A percentile compares a stretch with the other conserved stretches of the same genome.
phyloP scores from a whole-genome alignment of 176 grass and related monocot genomes.

The Otatea glauca region DNA sequence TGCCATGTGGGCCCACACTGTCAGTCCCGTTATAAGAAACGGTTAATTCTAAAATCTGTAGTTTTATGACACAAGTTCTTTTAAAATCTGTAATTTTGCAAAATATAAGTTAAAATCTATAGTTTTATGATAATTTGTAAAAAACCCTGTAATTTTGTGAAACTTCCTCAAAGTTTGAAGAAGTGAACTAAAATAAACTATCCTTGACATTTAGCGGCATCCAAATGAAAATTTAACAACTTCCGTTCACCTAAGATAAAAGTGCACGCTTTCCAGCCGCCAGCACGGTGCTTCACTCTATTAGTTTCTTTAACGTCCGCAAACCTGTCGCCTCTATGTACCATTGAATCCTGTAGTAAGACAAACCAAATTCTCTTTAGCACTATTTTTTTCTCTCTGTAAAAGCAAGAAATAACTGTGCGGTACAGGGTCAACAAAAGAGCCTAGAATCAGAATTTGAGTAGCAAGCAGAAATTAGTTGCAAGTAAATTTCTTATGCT shows the following conservation, averaged over 20 bases:
- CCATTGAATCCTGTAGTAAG: conserved; percentile 34
- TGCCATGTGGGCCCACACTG: no score
- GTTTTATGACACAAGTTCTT: no score
- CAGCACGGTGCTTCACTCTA: conserved; percentile 35
- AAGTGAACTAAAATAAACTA: background rate
- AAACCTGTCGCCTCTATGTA: conserved; percentile 34
- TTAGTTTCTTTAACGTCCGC: conserved; percentile 49
- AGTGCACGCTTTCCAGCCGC: conserved; percentile 76
- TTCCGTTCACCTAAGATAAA: conserved; percentile 61
- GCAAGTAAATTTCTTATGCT: background rate
- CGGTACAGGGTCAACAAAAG: background rate
- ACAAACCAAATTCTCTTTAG: background rate
- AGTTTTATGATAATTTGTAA: no score
- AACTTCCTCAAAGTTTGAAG: background rate
- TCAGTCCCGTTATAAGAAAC: no score
- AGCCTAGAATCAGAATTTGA: background rate
- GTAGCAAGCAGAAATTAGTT: background rate
- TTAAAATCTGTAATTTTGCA: no score
- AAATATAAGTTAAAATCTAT: no score
- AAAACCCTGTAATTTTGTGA: no score
- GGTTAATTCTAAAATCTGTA: no score
- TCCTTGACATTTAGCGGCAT: background rate
- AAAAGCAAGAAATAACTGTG: background rate
- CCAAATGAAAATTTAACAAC: conserved; percentile 6
- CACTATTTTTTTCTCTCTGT: background rate